Percentiles rank a stretch among this genome's conserved stretches.
Conservation (phyloP, 1,284 basidiomycete species). For the Papiliotrema nemorosa region DNA sequence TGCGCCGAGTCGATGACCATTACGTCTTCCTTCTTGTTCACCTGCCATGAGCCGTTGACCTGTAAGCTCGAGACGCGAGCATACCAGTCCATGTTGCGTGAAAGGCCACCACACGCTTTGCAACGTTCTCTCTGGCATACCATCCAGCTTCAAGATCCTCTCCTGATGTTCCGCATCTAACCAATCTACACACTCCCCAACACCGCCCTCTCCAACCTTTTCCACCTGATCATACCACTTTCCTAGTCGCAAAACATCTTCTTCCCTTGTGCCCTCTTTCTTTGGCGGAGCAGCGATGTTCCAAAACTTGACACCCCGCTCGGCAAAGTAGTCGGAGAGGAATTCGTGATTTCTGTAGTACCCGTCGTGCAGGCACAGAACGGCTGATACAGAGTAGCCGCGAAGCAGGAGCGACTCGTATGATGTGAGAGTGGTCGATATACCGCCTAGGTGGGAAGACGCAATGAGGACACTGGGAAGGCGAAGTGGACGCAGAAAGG, state of each 20-base stretch:
- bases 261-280: constrained; percentile 55
- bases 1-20: constrained; percentile 89
- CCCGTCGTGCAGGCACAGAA: constrained; percentile 81
- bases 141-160: constrained; percentile 66
- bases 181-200: constrained; percentile 58
- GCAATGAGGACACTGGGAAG: constrained; percentile 85
- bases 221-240: constrained; percentile 62
- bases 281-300: constrained; percentile 39
- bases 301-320: constrained; percentile 52
- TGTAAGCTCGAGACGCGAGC: constrained; percentile 2
- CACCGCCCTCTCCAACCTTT: constrained; percentile 41
- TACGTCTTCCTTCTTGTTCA: constrained; percentile 67
- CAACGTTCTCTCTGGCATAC: constrained; percentile 73
- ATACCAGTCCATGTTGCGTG: constrained; percentile 72
- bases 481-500: constrained; percentile 76
- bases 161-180: constrained; percentile 63
- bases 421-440: constrained; percentile 87
- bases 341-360: constrained; percentile 87
- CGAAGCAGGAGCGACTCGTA: constrained; percentile 88
- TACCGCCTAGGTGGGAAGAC: constrained; percentile 85
- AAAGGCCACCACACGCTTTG: constrained; percentile 95
- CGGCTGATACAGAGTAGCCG: constrained; percentile 81
- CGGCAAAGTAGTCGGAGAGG: constrained; percentile 70
- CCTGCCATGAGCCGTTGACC: constrained; percentile 38
- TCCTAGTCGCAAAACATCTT: constrained; percentile 61